phyloP scores from a whole-genome alignment of 2,329 filamentous ascomycete genomes.

The Hypoxylon sp. region DNA sequence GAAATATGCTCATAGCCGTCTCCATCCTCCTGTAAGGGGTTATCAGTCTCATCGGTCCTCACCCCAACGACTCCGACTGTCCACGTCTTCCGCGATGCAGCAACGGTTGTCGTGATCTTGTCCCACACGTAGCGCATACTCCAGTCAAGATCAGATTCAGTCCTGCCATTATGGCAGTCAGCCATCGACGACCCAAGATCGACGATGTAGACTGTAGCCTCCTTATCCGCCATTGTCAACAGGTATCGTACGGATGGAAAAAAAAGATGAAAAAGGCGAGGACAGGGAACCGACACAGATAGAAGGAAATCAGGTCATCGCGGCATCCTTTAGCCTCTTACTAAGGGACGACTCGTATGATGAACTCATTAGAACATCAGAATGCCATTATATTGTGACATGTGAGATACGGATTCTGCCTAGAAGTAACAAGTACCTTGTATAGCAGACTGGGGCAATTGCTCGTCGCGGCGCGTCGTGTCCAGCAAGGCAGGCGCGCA shows the following conservation, averaged over 20 bases:
- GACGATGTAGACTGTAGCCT: conserved; percentile 91
- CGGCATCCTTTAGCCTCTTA: background rate
- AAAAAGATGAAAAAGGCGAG: conserved; percentile 4
- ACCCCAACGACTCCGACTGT: conserved; percentile 84
- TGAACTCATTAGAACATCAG: conserved; percentile 10
- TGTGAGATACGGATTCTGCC: conserved; percentile 28
- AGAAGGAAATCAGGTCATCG: conserved; percentile 3
- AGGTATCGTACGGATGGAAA: conserved; percentile 1
- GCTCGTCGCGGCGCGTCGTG: conserved; percentile 18
- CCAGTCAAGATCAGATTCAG: conserved; percentile 87
- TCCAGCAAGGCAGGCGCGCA: conserved; percentile 45
- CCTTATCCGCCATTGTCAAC: conserved; percentile 84
- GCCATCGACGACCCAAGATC: conserved; percentile 91
- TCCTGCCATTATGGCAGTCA: conserved; percentile 75
- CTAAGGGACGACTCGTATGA: background rate
- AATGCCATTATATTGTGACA: conserved; percentile 9
- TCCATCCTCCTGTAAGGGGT: conserved; percentile 75
- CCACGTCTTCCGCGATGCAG: conserved; percentile 76
- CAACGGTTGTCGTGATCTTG: conserved; percentile 81
- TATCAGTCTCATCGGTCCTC: conserved; percentile 81
- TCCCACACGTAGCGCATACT: conserved; percentile 95
- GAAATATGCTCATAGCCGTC: conserved; percentile 85
- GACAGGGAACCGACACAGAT: conserved; percentile 7
- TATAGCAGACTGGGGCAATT: conserved; percentile 8
- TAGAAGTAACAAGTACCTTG: conserved; percentile 18